phyloP scores from a whole-genome alignment of 192 early-diverging fungal genomes.

The Gamsiella multidivaricata region DNA sequence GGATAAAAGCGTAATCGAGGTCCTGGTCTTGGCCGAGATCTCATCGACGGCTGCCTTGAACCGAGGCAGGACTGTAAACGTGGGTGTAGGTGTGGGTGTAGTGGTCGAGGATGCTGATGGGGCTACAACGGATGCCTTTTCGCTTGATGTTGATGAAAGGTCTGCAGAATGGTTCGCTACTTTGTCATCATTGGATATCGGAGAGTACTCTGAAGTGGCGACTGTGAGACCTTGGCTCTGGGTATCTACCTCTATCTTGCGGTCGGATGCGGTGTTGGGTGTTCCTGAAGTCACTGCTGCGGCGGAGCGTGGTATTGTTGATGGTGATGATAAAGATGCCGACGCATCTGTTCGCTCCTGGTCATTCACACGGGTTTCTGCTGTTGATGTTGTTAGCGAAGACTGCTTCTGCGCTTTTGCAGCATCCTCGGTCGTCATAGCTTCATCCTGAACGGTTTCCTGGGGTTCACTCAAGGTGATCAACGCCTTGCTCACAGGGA shows the following conservation, averaged over 20 bases:
- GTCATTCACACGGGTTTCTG: not conserved
- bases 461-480: not conserved
- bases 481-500: constrained; percentile 21
- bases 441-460: not conserved
- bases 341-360: not conserved
- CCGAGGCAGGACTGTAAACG: constrained; percentile 25
- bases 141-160: not conserved
- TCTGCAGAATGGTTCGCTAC: not conserved
- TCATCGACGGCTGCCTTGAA: constrained; percentile 37
- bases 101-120: not conserved
- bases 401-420: not conserved
- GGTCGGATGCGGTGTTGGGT: not conserved
- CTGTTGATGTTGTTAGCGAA: not conserved
- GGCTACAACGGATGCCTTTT: not conserved
- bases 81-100: not conserved
- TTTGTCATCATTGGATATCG: not conserved
- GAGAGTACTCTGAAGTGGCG: not conserved
- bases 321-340: not conserved
- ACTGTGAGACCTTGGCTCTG: not conserved
- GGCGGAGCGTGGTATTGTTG: not conserved
- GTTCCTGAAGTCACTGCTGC: not conserved
- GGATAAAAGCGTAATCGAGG: constrained; percentile 34
- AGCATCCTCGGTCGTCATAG: not conserved
- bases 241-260: constrained; percentile 13
- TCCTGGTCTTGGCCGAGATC: constrained; percentile 40